Evolutionary conservation across 768 basidiomycete species (phyloP).

Genomic region (Epithele typhae): DNA sequence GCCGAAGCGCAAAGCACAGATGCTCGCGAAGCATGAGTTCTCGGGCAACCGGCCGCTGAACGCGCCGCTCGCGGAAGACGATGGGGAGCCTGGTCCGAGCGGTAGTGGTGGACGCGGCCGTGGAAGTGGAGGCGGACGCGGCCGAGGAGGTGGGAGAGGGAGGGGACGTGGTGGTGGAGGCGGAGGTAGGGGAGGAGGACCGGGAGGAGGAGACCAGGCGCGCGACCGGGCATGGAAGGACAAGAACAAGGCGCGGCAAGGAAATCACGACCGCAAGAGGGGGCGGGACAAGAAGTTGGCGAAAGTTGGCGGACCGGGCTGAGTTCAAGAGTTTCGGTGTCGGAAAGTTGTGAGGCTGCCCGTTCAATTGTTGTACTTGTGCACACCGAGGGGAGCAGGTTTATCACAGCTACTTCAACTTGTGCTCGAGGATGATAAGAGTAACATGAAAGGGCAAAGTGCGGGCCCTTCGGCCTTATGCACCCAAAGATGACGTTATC

Average conservation of each 20-base stretch:
- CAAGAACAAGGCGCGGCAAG: constrained; percentile 69
- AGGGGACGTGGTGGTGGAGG: constrained; percentile 32
- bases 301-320: constrained; percentile 41
- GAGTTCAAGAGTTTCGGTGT: neutral
- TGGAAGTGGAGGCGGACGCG: constrained; percentile 38
- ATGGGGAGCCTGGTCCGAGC: constrained; percentile 3
- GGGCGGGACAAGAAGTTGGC: constrained; percentile 92
- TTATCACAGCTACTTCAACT: no score
- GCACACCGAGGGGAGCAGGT: no score
- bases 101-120: constrained; percentile 19
- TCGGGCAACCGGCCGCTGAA: constrained; percentile 47
- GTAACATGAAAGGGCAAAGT: no score
- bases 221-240: constrained; percentile 70
- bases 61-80: neutral
- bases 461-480: no score
- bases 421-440: no score
- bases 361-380: no score
- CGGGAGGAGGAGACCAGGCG: constrained; percentile 35
- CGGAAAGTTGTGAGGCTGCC: no score
- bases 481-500: no score
- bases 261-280: constrained; percentile 71
- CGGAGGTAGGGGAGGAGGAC: constrained; percentile 40
- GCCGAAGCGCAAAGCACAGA: constrained; percentile 71
- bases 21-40: constrained; percentile 75
- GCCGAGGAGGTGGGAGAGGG: constrained; percentile 32